Percentiles rank a stretch among this genome's conserved stretches.
phyloP scores from a whole-genome alignment of 108 stramenopile genomes.

The Skeletonema tropicum region DNA sequence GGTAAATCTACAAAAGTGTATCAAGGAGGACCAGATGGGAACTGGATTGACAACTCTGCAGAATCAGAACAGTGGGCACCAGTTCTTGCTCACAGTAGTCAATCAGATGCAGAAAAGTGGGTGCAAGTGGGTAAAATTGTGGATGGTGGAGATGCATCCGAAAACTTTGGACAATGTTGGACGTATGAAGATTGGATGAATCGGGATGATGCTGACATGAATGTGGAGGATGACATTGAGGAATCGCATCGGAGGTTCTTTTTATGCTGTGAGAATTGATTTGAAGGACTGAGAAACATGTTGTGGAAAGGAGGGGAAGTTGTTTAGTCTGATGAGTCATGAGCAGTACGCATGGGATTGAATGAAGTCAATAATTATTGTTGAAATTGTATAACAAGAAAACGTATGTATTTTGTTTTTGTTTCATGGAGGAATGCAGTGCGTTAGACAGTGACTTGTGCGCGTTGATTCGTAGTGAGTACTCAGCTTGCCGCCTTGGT shows the following conservation, averaged over 20 bases:
- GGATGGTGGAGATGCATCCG: neutral
- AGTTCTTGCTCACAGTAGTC: neutral
- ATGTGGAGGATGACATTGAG: neutral
- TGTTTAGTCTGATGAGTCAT: no score
- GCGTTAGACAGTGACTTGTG: no score
- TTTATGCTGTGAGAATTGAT: neutral
- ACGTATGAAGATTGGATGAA: neutral
- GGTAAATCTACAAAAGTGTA: neutral
- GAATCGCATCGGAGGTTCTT: neutral
- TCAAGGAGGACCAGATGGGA: neutral
- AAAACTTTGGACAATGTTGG: constrained; percentile 1
- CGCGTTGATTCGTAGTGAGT: no score
- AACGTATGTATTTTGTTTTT: no score
- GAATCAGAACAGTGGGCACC: neutral
- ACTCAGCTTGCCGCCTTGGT: no score
- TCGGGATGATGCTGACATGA: neutral
- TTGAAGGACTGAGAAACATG: neutral
- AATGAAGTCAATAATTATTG: no score
- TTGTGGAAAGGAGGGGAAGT: no score
- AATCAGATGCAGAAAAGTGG: neutral
- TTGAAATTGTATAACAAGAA: no score
- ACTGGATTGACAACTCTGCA: neutral
- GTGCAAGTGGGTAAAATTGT: neutral
- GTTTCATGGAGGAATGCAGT: no score
- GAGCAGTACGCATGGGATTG: no score